phyloP scores from a whole-genome alignment of 2,329 filamentous ascomycete genomes.

The Incumbomyces delicatus region DNA sequence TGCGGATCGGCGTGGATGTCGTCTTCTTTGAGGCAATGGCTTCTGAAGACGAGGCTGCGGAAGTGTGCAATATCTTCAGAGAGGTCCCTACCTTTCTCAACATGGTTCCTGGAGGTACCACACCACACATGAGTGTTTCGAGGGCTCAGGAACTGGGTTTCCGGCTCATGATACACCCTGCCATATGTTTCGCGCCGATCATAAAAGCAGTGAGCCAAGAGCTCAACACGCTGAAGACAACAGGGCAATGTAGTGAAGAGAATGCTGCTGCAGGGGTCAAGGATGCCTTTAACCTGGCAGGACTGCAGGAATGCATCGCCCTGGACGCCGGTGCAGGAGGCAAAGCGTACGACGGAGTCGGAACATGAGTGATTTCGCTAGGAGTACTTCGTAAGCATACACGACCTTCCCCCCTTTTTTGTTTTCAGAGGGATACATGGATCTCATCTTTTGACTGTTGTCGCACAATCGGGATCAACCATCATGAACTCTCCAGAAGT shows the following conservation, averaged over 20 bases:
- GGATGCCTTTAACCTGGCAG: constrained; percentile 35
- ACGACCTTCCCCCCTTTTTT: too few relatives aligned
- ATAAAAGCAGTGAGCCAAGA: constrained; percentile 28
- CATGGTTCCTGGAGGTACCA: constrained; percentile 35
- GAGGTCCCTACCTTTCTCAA: constrained; percentile 35
- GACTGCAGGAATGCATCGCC: constrained; percentile 31
- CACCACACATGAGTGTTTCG: constrained; percentile 29
- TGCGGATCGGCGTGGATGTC: constrained; percentile 32
- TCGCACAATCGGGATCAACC: too few relatives aligned
- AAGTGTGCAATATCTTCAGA: constrained; percentile 28
- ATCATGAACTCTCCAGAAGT: too few relatives aligned
- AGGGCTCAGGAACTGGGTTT: constrained; percentile 34
- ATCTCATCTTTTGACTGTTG: too few relatives aligned
- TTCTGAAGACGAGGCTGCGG: constrained; percentile 28
- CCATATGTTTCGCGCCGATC: constrained; percentile 31
- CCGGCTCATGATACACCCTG: constrained; percentile 34
- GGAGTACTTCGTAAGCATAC: too few relatives aligned
- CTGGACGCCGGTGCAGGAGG: constrained; percentile 33
- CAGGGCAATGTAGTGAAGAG: constrained; percentile 25
- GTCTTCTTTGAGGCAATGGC: constrained; percentile 35
- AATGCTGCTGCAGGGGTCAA: constrained; percentile 26
- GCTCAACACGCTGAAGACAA: constrained; percentile 28
- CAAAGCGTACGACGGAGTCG: constrained; percentile 13
- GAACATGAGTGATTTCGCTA: constrained; percentile 1
- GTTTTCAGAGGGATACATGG: too few relatives aligned